Conservation (phyloP, 305 asterid genomes). For the Fraxinus albicans region DNA sequence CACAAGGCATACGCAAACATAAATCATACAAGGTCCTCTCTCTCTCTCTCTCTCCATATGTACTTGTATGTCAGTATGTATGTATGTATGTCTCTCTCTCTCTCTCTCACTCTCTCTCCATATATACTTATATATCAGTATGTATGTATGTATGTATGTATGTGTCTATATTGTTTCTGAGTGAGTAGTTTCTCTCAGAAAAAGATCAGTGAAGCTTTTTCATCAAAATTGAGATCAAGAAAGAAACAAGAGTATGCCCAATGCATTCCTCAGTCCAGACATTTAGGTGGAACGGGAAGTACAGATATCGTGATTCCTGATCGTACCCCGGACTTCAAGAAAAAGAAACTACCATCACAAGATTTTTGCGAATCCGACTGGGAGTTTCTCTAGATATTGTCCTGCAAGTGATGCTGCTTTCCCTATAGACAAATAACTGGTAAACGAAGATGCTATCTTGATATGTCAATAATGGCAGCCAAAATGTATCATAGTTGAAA, state of each 20-base stretch:
- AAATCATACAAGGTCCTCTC: conserved; percentile 75
- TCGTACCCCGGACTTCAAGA: conserved; percentile 15
- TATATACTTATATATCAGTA: no score
- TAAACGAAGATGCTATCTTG: conserved; percentile 12
- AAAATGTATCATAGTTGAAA: not conserved
- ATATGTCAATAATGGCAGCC: conserved; percentile 23
- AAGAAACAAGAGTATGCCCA: conserved; percentile 40
- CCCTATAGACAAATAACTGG: not conserved
- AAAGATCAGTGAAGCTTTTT: conserved; percentile 56
- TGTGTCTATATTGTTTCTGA: conserved; percentile 11
- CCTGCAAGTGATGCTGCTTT: conserved; percentile 14
- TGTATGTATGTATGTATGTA: not conserved
- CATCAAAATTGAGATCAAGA: conserved; percentile 49
- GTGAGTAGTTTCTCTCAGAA: conserved; percentile 41
- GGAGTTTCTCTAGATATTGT: conserved; percentile 60
- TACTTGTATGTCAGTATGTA: not conserved
- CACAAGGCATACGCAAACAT: conserved; percentile 37
- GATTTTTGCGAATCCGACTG: conserved; percentile 60
- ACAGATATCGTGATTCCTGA: conserved; percentile 22
- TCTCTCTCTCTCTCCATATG: not conserved
- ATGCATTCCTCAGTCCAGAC: conserved; percentile 26
- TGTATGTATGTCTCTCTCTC: no score
- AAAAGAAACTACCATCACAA: conserved; percentile 17
- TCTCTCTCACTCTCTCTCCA: no score
- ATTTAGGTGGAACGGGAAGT: conserved; percentile 25